Evolutionary conservation across 192 early-diverging fungal species (phyloP).

Genomic region (Rhizophagus prolifer): DNA sequence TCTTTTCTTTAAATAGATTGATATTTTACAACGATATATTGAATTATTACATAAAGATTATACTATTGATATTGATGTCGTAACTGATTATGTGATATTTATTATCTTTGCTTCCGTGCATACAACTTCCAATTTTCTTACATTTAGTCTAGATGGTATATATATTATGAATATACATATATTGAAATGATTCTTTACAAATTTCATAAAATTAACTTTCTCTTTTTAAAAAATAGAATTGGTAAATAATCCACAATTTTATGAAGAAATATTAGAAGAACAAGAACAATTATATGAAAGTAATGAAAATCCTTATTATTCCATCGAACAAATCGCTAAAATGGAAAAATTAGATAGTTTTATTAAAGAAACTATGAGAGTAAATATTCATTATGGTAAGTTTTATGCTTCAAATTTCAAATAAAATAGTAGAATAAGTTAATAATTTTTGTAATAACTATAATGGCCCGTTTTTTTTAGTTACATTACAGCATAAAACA

Average conservation of each 20-base stretch:
- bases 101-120: slow-evolving; percentile 4
- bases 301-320: not conserved
- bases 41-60: not conserved
- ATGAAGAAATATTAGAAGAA: slow-evolving; percentile 13
- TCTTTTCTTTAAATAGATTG: not conserved
- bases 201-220: not conserved
- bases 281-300: not conserved
- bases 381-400: not conserved
- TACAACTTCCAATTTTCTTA: not conserved
- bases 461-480: not conserved
- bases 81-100: not conserved
- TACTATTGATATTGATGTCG: not conserved
- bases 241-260: not conserved
- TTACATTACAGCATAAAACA: not conserved
- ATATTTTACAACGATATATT: not conserved
- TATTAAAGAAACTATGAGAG: slow-evolving; percentile 20
- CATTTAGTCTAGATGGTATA: not conserved
- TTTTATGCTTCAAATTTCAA: too few relatives aligned
- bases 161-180: not conserved
- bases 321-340: not conserved
- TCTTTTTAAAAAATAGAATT: slow-evolving; percentile 2
- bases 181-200: not conserved
- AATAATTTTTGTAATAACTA: not conserved
- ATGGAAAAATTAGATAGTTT: slow-evolving; percentile 22
- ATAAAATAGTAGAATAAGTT: not conserved